Conservation (phyloP, 2,329 filamentous ascomycete species). For the Penicillium sp. region DNA sequence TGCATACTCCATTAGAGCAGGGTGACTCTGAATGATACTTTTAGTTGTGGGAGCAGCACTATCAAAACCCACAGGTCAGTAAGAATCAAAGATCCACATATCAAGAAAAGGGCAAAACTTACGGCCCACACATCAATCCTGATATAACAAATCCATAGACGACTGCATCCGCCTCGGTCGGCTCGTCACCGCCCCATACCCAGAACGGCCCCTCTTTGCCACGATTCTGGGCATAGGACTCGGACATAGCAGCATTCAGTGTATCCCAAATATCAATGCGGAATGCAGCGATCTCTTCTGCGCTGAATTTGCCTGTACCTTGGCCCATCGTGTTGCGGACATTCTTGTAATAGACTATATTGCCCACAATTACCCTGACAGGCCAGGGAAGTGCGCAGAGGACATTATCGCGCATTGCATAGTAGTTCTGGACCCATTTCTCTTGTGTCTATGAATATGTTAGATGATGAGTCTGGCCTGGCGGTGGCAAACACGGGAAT, state of each 20-base stretch:
- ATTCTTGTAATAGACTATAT: constrained; percentile 49
- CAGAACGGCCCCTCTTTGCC: constrained; percentile 51
- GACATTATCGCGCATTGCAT: constrained; percentile 56
- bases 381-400: constrained; percentile 55
- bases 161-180: constrained; percentile 59
- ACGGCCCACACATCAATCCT: constrained; percentile 56
- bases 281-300: constrained; percentile 51
- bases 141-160: constrained; percentile 60
- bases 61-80: constrained; percentile 3
- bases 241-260: constrained; percentile 46
- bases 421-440: constrained; percentile 61
- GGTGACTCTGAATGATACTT: constrained; percentile 48
- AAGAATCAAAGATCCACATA: neutral
- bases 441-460: constrained; percentile 45
- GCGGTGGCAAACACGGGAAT: neutral
- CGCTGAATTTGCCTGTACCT: constrained; percentile 54
- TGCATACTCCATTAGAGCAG: constrained; percentile 57
- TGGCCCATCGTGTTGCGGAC: constrained; percentile 55
- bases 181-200: constrained; percentile 54
- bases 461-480: neutral
- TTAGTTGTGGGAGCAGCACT: constrained; percentile 50
- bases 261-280: constrained; percentile 56
- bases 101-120: constrained; percentile 31
- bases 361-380: constrained; percentile 53
- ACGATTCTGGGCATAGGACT: constrained; percentile 27